Base-by-base conservation (phyloP, 1,284 basidiomycete genomes). In the Leccinum griseonigrum region DNA sequence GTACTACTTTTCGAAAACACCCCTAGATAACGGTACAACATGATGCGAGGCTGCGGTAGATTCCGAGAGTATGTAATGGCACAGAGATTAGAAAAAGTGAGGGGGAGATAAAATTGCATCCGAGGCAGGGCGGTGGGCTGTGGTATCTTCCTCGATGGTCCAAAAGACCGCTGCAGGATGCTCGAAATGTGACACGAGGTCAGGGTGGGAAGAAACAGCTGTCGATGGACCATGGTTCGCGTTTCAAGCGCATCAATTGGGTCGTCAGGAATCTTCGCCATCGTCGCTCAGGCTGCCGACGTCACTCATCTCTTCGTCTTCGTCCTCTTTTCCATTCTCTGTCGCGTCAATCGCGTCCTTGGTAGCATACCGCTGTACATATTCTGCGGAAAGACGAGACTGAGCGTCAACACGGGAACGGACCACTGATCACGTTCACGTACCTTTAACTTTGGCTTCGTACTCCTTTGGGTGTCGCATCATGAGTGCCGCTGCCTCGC, bases 391-490 rank as follows among this genome's bases (percentile, higher is more conserved):
- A 29, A 26, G 43, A 61, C 36, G 16, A 59, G 38, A 32, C 36
- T 71, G 14, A 63, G 56, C 7, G 38, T 29, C 38, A 29, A 28
- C 31, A 29, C 32, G n/a, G 5, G 11, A 43, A 57, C 54, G 6
- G 16, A 13, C 22, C 10, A 36, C 50, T 36, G 10, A 43, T 43
- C 48, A 4, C 26, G 16, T 22, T 14, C 56, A 70, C 83, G 32
- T 68, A 91, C 92, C 92, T 80, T 94, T 94, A 62, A 98, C 95
- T 75, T 94, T 96, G 36, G 83, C 83, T 67, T 96, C 94, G 71
- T 98, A 98, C 64, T 92, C 92, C 77, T 97, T 95, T 29, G 95
- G 94, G 74, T 98, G 96, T 16, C 96, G 90, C 93, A 98, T 97
- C 66, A 98, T 85, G 40, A 99, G 79, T 0, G 97, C 94, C 9